A percentile compares a stretch with the other conserved stretches of the same genome.
Conservation (phyloP, 2,329 filamentous ascomycete genomes). For the Ascochyta pisi region DNA sequence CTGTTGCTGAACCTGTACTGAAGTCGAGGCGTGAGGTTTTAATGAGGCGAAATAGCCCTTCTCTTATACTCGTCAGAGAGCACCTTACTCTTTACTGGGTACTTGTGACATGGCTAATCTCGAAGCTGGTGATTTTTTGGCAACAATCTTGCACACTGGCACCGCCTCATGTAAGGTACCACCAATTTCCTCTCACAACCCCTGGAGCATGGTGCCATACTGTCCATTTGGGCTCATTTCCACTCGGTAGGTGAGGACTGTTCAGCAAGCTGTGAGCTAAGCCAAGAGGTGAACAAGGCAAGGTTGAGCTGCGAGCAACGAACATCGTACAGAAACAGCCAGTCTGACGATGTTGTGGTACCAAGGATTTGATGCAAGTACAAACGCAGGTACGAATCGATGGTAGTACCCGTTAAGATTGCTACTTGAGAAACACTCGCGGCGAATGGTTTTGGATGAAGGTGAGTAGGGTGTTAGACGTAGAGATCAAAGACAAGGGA, state of each 20-base stretch:
- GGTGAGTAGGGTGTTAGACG: background rate
- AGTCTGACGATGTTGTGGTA: constrained; percentile 20
- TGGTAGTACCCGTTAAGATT: constrained; percentile 21
- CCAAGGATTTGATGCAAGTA: constrained; percentile 24
- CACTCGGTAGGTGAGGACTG: background rate
- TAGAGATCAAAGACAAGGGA: background rate
- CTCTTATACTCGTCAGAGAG: constrained; percentile 9
- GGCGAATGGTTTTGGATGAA: background rate
- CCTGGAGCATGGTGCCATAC: constrained; percentile 11
- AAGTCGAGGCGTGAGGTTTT: background rate
- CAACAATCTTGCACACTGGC: constrained; percentile 19
- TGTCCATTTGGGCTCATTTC: constrained; percentile 7
- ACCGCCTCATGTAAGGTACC: constrained; percentile 22
- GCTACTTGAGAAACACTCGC: constrained; percentile 13
- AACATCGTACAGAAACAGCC: constrained; percentile 21
- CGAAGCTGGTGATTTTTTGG: constrained; percentile 3
- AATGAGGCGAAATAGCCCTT: background rate
- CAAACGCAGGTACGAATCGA: constrained; percentile 14
- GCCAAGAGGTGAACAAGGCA: constrained; percentile 18
- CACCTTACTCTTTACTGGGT: background rate
- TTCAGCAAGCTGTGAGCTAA: background rate
- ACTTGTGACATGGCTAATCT: constrained; percentile 3
- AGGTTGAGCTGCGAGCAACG: constrained; percentile 7
- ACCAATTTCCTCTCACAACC: constrained; percentile 1
- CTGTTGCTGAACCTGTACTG: background rate